Percentiles rank a stretch among this genome's conserved stretches.
phyloP scores from a whole-genome alignment of 1,139 yeast genomes.

The Pichia sp. region DNA sequence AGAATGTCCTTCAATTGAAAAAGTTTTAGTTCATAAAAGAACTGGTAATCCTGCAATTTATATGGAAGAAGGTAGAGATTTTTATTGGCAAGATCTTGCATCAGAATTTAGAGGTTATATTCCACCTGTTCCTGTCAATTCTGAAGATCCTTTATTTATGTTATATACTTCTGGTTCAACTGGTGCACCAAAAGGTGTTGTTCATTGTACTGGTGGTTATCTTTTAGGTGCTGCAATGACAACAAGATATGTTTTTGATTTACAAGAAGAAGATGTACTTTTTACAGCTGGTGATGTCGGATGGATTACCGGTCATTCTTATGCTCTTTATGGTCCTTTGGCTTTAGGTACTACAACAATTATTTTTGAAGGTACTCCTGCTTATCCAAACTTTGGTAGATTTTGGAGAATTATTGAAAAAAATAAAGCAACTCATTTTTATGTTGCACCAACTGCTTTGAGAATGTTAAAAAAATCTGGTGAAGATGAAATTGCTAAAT shows the following conservation, averaged over 20 bases:
- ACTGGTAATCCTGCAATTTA: slow-evolving; percentile 64
- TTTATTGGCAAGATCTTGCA: slow-evolving; percentile 88
- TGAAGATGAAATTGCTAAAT: slow-evolving; percentile 72
- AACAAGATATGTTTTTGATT: slow-evolving; percentile 87
- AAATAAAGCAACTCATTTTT: slow-evolving; percentile 92
- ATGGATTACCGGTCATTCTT: slow-evolving; percentile 99
- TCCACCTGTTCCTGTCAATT: slow-evolving; percentile 80
- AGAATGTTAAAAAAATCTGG: slow-evolving; percentile 95
- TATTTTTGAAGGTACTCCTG: slow-evolving; percentile 97
- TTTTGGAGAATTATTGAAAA: slow-evolving; percentile 95
- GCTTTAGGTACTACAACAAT: slow-evolving; percentile 83
- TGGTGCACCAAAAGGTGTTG: slow-evolving; percentile 97
- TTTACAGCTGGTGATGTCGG: slow-evolving; percentile 99
- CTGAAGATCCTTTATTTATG: slow-evolving; percentile 92
- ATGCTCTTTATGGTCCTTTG: slow-evolving; percentile 92
- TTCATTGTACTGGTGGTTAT: slow-evolving; percentile 91
- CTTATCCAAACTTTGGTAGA: slow-evolving; percentile 93
- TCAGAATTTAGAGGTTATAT: slow-evolving; percentile 76
- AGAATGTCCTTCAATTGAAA: slow-evolving; percentile 71
- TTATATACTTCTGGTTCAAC: slow-evolving; percentile 96
- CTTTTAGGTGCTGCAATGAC: slow-evolving; percentile 92
- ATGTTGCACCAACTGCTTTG: slow-evolving; percentile 97
- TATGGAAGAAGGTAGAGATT: slow-evolving; percentile 81
- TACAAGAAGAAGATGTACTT: slow-evolving; percentile 79
- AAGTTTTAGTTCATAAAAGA: slow-evolving; percentile 81